phyloP scores from a whole-genome alignment of 805 yeast genomes.

The Diddensiella transvaalensis region DNA sequence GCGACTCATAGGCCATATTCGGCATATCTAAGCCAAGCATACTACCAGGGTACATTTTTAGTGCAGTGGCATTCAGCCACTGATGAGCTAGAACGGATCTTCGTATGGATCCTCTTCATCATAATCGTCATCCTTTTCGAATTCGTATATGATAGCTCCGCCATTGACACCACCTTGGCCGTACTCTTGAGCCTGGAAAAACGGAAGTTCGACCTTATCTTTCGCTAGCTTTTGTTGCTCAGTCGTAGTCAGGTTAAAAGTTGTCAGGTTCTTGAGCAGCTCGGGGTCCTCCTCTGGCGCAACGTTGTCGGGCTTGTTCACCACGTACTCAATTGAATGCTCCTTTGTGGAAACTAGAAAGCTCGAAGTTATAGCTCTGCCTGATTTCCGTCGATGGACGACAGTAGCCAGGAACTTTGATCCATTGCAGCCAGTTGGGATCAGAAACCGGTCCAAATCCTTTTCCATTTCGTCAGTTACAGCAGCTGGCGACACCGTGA shows the following conservation, averaged over 20 bases:
- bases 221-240: conserved; percentile 71
- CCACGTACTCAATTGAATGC: conserved; percentile 41
- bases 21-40: too few relatives aligned
- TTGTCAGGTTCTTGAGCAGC: conserved; percentile 69
- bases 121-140: conserved; percentile 94
- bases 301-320: conserved; percentile 26
- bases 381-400: conserved; percentile 76
- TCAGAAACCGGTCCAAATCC: conserved; percentile 37
- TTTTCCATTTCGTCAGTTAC: conserved; percentile 51
- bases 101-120: conserved; percentile 98
- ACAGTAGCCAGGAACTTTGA: conserved; percentile 46
- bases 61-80: too few relatives aligned
- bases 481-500: conserved; percentile 43
- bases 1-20: too few relatives aligned
- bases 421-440: conserved; percentile 54
- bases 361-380: conserved; percentile 61
- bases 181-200: conserved; percentile 72
- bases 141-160: conserved; percentile 94
- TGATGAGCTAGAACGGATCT: conserved; percentile 88
- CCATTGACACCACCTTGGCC: conserved; percentile 59
- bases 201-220: conserved; percentile 89
- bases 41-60: too few relatives aligned
- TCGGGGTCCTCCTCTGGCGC: conserved; percentile 43
- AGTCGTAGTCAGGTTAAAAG: conserved; percentile 78
- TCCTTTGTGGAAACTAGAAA: conserved; percentile 49